These are phyloP conservation scores for Bonia amplexicaulis DNA, from an alignment of 176 grass and related monocot genomes.

Conservation along the genomic window DNA sequence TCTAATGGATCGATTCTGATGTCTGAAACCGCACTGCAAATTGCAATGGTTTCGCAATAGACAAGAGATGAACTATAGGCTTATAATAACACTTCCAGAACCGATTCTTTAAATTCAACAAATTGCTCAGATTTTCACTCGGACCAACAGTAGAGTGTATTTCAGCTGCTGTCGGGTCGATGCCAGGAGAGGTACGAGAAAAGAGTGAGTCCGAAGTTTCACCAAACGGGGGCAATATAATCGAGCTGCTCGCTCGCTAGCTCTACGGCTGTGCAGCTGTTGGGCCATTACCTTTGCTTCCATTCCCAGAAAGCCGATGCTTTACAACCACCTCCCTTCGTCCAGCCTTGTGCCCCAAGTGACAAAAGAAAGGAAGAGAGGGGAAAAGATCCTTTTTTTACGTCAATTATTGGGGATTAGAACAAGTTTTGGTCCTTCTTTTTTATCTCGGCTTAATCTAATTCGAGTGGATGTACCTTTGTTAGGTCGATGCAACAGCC, in stretches of 20 bases:
- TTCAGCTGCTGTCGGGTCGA: conserved; percentile 17
- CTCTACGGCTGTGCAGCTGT: conserved; percentile 23
- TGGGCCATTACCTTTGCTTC: conserved; percentile 70
- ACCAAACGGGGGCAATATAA: conserved; percentile 54
- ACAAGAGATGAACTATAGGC: not conserved
- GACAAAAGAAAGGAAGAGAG: conserved; percentile 17
- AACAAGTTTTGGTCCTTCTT: not conserved
- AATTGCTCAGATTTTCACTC: not conserved
- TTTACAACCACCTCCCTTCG: conserved; percentile 43
- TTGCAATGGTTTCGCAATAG: not conserved
- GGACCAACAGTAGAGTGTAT: not conserved
- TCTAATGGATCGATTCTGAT: not conserved
- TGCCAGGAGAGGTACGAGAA: not conserved
- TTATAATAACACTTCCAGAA: not conserved
- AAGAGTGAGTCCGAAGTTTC: conserved; percentile 40
- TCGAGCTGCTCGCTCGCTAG: conserved; percentile 18
- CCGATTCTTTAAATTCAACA: not conserved
- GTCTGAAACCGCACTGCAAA: not conserved
- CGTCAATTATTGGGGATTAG: conserved; percentile 20
- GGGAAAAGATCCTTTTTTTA: not conserved
- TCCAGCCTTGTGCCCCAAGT: conserved; percentile 46
- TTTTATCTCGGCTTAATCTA: conserved; percentile 14
- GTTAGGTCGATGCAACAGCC: not conserved
- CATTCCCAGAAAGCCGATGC: conserved; percentile 54
- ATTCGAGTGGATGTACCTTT: conserved; percentile 6